A percentile compares a stretch with the other conserved stretches of the same genome.
Evolutionary conservation across 768 basidiomycete species (phyloP).

Genomic region (Leucosporidium yakuticum): DNA sequence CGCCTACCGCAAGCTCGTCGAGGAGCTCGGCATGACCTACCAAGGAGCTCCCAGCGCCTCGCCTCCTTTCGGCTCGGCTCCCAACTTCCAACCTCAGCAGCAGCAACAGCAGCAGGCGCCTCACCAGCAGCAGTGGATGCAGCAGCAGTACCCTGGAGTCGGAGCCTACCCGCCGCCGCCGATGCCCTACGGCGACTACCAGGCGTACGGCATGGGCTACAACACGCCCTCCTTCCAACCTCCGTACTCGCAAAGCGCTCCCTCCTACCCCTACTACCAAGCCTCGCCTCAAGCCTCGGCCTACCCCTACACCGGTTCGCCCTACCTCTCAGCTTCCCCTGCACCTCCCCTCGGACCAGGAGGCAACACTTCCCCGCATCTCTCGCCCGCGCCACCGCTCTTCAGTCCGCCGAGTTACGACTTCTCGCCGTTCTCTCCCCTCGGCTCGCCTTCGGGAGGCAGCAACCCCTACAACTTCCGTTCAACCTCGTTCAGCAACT

Average conservation of each 20-base stretch:
- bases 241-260: not conserved
- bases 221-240: not conserved
- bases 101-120: not conserved
- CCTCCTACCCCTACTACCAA: too few relatives aligned
- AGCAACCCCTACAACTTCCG: not conserved
- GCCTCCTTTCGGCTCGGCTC: not conserved
- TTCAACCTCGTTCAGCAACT: not conserved
- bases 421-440: not conserved
- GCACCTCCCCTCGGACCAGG: too few relatives aligned
- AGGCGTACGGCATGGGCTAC: not conserved
- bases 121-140: not conserved
- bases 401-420: not conserved
- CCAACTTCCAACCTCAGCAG: not conserved
- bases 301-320: too few relatives aligned
- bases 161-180: constrained; percentile 8
- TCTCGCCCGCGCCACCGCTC: not conserved
- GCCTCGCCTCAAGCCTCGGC: too few relatives aligned
- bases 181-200: not conserved
- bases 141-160: constrained; percentile 6
- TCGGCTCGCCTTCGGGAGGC: not conserved
- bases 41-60: constrained; percentile 26
- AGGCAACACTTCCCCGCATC: not conserved
- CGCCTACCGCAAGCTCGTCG: constrained; percentile 84
- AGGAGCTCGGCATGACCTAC: constrained; percentile 87
- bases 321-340: too few relatives aligned